phyloP scores from a whole-genome alignment of 768 basidiomycete genomes.

The Rhizopogon roseolus region DNA sequence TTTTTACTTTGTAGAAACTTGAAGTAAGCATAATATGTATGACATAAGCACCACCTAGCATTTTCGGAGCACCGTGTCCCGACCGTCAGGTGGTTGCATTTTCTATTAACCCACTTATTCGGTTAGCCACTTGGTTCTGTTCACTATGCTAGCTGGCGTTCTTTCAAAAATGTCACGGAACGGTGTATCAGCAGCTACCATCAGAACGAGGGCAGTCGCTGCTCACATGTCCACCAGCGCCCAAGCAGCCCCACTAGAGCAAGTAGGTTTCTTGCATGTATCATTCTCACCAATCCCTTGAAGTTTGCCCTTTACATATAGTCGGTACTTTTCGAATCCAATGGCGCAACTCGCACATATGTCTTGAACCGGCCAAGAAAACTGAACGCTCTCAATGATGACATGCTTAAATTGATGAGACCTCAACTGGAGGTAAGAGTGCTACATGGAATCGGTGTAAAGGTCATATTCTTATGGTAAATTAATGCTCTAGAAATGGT shows the following conservation, averaged over 20 bases:
- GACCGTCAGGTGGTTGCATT: too few relatives aligned
- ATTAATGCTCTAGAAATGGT: constrained; percentile 57
- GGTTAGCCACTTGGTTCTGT: background rate
- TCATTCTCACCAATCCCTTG: background rate
- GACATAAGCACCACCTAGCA: background rate
- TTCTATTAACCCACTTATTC: background rate
- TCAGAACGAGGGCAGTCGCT: constrained; percentile 26
- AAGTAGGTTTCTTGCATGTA: constrained; percentile 13
- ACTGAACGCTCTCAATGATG: constrained; percentile 76
- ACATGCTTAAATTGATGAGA: constrained; percentile 70
- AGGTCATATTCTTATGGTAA: constrained; percentile 5
- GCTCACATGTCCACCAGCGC: constrained; percentile 30
- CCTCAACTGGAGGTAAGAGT: constrained; percentile 72
- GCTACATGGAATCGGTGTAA: background rate
- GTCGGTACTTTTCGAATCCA: constrained; percentile 68
- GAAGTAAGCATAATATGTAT: background rate
- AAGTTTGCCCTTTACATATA: constrained; percentile 15
- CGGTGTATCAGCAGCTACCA: constrained; percentile 19
- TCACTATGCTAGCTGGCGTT: constrained; percentile 22
- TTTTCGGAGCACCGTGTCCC: too few relatives aligned
- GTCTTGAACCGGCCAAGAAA: constrained; percentile 76
- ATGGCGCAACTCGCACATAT: constrained; percentile 58
- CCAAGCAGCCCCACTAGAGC: constrained; percentile 12
- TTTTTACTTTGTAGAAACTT: too few relatives aligned
- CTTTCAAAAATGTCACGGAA: constrained; percentile 27